A percentile compares a stretch with the other conserved stretches of the same genome.
Conservation (phyloP, 345 rosid species). For the Clausena lansium region DNA sequence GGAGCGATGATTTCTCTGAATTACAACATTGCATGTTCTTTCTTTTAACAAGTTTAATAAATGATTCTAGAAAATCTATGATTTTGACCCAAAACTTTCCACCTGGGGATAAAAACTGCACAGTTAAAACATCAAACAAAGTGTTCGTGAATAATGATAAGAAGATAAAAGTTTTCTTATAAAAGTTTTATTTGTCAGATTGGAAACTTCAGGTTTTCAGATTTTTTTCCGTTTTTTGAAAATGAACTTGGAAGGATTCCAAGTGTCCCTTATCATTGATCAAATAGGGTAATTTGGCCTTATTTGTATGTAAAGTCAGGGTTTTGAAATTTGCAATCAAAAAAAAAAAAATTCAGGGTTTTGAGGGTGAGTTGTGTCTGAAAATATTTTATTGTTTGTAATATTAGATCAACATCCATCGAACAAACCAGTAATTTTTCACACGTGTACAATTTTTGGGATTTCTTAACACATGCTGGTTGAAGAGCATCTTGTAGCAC, state of each 20-base stretch:
- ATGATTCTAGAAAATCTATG: background rate
- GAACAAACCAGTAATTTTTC: too few species aligned
- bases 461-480: too few species aligned
- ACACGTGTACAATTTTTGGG: too few species aligned
- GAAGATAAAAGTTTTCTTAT: background rate
- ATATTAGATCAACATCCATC: too few species aligned
- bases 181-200: background rate
- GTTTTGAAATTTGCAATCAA: too few species aligned
- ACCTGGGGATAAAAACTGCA: background rate
- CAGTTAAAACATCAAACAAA: background rate
- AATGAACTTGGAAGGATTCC: background rate
- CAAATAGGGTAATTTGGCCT: background rate
- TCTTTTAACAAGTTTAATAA: background rate
- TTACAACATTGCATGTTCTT: background rate
- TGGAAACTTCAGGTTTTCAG: background rate
- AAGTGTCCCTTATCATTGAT: background rate
- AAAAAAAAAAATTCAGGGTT: too few species aligned
- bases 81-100: background rate
- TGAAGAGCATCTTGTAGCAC: too few species aligned
- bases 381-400: too few species aligned
- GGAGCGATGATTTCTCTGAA: background rate
- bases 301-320: background rate
- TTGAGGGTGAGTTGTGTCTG: too few species aligned
- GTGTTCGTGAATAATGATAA: background rate
- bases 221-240: too few species aligned